A percentile compares a stretch with the other conserved stretches of the same genome.
phyloP scores from a whole-genome alignment of 345 rosid genomes.

The Rubroshorea leprosula region DNA sequence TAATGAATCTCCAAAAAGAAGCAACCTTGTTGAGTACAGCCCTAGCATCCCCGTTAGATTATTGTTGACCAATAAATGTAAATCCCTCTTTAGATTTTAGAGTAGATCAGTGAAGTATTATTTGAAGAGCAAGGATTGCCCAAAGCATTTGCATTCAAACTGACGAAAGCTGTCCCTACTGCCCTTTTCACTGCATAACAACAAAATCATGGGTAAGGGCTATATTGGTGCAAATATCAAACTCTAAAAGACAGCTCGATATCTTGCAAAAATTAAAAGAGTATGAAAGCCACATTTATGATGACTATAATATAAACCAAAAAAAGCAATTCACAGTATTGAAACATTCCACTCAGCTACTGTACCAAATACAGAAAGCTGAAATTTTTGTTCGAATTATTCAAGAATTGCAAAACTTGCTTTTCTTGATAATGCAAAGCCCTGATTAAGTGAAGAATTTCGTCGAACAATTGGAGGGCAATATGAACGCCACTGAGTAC shows the following conservation, averaged over 20 bases:
- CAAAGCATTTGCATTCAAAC: conserved; percentile 18
- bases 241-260: background rate
- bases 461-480: conserved; percentile 11
- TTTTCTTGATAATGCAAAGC: no score
- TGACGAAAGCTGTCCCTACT: conserved; percentile 5
- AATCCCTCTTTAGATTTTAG: background rate
- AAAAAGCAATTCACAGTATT: no score
- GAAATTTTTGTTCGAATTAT: background rate
- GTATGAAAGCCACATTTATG: no score
- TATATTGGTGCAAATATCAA: background rate
- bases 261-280: conserved; percentile 9
- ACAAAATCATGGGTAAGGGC: background rate
- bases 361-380: background rate
- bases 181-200: conserved; percentile 9
- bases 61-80: background rate
- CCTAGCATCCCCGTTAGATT: conserved; percentile 37
- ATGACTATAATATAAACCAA: no score
- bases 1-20: conserved; percentile 49
- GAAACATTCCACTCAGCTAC: no score
- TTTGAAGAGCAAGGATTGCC: conserved; percentile 11
- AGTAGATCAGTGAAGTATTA: conserved; percentile 5
- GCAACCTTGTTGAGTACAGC: conserved; percentile 51
- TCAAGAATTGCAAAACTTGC: background rate
- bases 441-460: conserved; percentile 9
- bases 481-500: background rate